Percentiles rank a stretch among this genome's conserved stretches.
Conservation (phyloP, 2,329 filamentous ascomycete species). For the Penicillium sp. region DNA sequence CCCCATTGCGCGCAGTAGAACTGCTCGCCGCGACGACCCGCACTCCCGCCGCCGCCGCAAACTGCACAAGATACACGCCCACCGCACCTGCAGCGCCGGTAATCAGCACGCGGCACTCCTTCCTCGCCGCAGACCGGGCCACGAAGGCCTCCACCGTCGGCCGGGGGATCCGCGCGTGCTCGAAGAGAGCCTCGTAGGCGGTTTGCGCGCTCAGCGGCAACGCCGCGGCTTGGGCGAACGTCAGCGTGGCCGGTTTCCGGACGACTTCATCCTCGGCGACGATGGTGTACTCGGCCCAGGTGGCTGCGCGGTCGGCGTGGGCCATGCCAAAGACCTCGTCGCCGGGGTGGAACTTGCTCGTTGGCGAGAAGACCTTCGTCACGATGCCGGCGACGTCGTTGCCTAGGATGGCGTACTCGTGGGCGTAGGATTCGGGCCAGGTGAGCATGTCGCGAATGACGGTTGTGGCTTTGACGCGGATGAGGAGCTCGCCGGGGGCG, state of each 20-base stretch:
- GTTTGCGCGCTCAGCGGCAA: constrained; percentile 32
- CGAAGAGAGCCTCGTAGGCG: constrained; percentile 34
- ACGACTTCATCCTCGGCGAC: constrained; percentile 23
- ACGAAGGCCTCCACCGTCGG: constrained; percentile 1
- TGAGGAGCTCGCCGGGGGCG: constrained; percentile 19
- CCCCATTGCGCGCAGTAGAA: constrained; percentile 34
- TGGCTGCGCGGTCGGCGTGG: constrained; percentile 15
- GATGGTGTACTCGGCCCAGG: constrained; percentile 32
- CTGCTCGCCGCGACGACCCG: constrained; percentile 37
- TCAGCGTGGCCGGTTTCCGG: constrained; percentile 21
- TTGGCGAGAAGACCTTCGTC: constrained; percentile 5
- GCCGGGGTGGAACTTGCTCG: constrained; percentile 21
- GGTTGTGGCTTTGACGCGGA: constrained; percentile 25
- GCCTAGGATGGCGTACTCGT: constrained; percentile 19
- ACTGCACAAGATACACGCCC: constrained; percentile 40
- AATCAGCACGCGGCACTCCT: constrained; percentile 28
- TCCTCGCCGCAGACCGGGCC: neutral
- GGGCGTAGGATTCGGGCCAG: constrained; percentile 31
- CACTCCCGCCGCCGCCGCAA: constrained; percentile 33
- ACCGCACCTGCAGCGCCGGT: constrained; percentile 41
- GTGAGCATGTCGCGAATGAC: constrained; percentile 25
- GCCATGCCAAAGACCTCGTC: constrained; percentile 32
- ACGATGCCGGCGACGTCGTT: constrained; percentile 26
- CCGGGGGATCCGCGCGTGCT: constrained; percentile 20
- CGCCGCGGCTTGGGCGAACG: constrained; percentile 25